Conservation (phyloP, 2,329 filamentous ascomycete species). For the Colletotrichum ledebouriae region DNA sequence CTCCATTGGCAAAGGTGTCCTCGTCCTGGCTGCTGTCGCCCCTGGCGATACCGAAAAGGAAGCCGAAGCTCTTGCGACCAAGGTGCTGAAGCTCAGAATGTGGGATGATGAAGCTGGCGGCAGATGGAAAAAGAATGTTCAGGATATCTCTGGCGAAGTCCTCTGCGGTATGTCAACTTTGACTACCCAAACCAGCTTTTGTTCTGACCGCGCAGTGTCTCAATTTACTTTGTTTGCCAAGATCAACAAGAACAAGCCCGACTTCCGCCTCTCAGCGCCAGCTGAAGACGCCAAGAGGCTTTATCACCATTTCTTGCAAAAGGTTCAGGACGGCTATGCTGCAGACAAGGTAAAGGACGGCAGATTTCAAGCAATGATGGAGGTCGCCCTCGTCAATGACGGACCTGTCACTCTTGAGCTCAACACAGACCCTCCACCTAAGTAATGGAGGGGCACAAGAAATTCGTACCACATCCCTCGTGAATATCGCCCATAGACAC, state of each 20-base stretch:
- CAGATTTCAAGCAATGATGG: conserved; percentile 99
- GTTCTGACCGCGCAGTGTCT: conserved; percentile 73
- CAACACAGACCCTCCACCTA: conserved; percentile 24
- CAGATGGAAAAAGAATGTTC: conserved; percentile 90
- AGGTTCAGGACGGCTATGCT: conserved; percentile 79
- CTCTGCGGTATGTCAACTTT: conserved; percentile 81
- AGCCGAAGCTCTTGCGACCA: conserved; percentile 83
- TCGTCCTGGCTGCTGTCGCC: conserved; percentile 92
- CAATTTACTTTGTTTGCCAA: conserved; percentile 95
- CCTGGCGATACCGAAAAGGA: conserved; percentile 93
- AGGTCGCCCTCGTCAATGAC: conserved; percentile 93
- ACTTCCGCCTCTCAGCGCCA: conserved; percentile 90
- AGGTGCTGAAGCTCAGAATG: conserved; percentile 89
- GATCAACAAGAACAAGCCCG: conserved; percentile 96
- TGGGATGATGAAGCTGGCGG: conserved; percentile 87
- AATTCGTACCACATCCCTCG: background rate
- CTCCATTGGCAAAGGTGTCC: conserved; percentile 87
- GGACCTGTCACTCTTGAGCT: conserved; percentile 59
- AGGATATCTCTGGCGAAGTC: conserved; percentile 90
- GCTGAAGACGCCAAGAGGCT: conserved; percentile 83
- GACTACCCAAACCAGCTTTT: background rate
- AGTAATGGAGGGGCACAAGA: background rate
- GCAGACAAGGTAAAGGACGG: conserved; percentile 89
- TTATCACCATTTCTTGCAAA: conserved; percentile 86
- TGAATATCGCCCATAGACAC: conserved; percentile 4